These are phyloP conservation scores for Yarrowia sp. DNA, from an alignment of 805 yeast species.

Conservation along the genomic window DNA sequence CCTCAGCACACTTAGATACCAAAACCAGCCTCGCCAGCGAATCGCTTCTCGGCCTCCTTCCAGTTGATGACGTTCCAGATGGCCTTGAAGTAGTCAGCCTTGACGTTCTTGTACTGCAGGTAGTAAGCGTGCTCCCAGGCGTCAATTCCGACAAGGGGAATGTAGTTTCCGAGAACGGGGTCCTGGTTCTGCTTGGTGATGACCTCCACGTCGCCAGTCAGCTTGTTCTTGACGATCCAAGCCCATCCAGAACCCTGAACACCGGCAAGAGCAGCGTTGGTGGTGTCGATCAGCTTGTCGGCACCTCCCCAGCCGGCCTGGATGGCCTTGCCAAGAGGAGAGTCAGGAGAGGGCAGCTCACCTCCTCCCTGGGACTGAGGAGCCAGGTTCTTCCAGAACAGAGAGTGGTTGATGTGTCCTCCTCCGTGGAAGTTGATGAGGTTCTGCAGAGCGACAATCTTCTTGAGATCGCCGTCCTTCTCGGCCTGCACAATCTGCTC, in stretches of 20 bases:
- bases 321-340: slow-evolving; percentile 60
- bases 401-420: slow-evolving; percentile 80
- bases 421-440: slow-evolving; percentile 89
- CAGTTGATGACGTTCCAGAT: slow-evolving; percentile 94
- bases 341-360: slow-evolving; percentile 51
- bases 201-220: slow-evolving; percentile 66
- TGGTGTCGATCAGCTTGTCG: slow-evolving; percentile 60
- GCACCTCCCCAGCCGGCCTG: slow-evolving; percentile 65
- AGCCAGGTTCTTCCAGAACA: slow-evolving; percentile 86
- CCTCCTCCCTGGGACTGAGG: slow-evolving; percentile 80
- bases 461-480: slow-evolving; percentile 55
- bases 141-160: slow-evolving; percentile 83
- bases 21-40: slow-evolving; percentile 29
- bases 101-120: slow-evolving; percentile 87
- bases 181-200: slow-evolving; percentile 85
- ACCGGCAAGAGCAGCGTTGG: slow-evolving; percentile 76
- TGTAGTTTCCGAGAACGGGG: slow-evolving; percentile 66
- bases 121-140: slow-evolving; percentile 98
- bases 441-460: slow-evolving; percentile 61
- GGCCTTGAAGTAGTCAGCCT: slow-evolving; percentile 88
- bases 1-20: neutral
- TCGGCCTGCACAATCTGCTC: slow-evolving; percentile 71
- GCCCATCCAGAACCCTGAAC: slow-evolving; percentile 97
- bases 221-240: slow-evolving; percentile 77
- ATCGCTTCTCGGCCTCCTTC: slow-evolving; percentile 80